Evolutionary conservation across 305 asterid species (phyloP).

Genomic region (Fraxinus angustifolia): DNA sequence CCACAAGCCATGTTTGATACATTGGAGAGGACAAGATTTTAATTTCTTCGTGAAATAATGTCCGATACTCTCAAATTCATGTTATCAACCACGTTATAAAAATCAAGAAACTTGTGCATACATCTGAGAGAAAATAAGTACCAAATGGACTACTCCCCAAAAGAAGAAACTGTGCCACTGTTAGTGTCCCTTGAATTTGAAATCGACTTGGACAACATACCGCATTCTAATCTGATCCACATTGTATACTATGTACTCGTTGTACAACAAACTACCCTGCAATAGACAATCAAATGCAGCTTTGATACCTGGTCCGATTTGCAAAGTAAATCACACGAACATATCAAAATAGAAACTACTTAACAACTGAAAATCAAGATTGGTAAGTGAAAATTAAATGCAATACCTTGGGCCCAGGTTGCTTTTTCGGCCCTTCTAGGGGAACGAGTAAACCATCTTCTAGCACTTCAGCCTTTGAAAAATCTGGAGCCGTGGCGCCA

Average conservation of each 20-base stretch:
- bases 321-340: not conserved
- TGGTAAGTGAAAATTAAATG: not conserved
- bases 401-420: slow-evolving; percentile 42
- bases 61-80: not conserved
- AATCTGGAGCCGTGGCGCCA: slow-evolving; percentile 71
- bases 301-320: not conserved
- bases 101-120: not conserved
- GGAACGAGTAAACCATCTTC: slow-evolving; percentile 86
- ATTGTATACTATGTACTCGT: slow-evolving; percentile 82
- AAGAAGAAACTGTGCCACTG: not conserved
- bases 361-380: not conserved
- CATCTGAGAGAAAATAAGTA: not conserved
- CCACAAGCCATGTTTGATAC: not conserved
- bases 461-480: slow-evolving; percentile 48
- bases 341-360: not conserved
- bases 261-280: slow-evolving; percentile 68
- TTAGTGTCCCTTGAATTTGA: slow-evolving; percentile 46
- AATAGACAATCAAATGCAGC: slow-evolving; percentile 18
- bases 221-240: slow-evolving; percentile 92
- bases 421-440: slow-evolving; percentile 65
- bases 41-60: not conserved
- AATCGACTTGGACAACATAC: slow-evolving; percentile 70
- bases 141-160: not conserved
- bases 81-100: not conserved
- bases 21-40: not conserved